Evolutionary conservation across 2,329 filamentous ascomycete genomes (phyloP).

Genomic region (Sporothrix pallida): DNA sequence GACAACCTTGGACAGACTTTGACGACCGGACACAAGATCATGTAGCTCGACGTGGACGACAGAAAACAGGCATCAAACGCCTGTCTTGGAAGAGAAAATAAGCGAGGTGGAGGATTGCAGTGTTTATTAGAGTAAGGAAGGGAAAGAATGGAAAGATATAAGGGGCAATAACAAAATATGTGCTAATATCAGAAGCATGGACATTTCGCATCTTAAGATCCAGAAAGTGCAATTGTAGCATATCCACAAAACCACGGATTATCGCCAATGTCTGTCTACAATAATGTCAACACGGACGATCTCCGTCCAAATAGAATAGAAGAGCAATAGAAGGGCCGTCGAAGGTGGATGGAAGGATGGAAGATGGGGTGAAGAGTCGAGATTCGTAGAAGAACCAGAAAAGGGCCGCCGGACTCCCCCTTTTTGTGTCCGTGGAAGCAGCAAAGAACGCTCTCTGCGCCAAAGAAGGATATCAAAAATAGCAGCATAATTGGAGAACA

Average conservation of each 20-base stretch:
- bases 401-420: slow-evolving; percentile 22
- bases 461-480: neutral
- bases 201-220: neutral
- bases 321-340: neutral
- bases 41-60: neutral
- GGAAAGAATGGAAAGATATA: neutral
- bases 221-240: neutral
- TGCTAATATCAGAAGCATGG: neutral
- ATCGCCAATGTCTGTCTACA: neutral
- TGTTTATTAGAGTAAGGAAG: neutral
- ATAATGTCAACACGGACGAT: neutral
- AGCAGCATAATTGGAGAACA: neutral
- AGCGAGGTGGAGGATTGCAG: slow-evolving; percentile 13
- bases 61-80: neutral
- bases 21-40: neutral
- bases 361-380: neutral
- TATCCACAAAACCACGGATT: neutral
- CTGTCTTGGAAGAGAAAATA: neutral
- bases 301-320: neutral
- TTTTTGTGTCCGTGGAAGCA: slow-evolving; percentile 20
- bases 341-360: slow-evolving; percentile 1
- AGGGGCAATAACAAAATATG: neutral
- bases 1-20: neutral
- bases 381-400: neutral
- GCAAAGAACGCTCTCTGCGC: neutral